phyloP scores from a whole-genome alignment of 148 eudicot species.

The Oxyria digyna region DNA sequence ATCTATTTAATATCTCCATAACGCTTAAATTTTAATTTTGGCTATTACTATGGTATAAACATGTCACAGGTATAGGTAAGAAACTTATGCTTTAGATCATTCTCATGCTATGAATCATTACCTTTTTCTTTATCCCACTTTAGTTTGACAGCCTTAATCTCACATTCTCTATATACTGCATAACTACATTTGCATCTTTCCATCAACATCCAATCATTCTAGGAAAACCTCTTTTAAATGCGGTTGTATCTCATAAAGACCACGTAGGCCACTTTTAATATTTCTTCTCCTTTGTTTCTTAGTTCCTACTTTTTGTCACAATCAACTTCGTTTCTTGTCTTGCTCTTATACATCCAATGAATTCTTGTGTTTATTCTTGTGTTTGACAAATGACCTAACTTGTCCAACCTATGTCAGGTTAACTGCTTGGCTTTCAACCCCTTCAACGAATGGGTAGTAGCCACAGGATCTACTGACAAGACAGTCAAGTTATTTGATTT shows the following conservation, averaged over 20 bases:
- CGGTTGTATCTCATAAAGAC: not conserved
- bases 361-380: not conserved
- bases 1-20: not conserved
- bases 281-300: not conserved
- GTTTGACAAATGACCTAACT: not conserved
- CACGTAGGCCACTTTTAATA: not conserved
- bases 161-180: not conserved
- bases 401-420: conserved; percentile 26
- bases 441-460: conserved; percentile 69
- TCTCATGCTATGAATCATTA: no score
- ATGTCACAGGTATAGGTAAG: not conserved
- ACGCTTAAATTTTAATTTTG: not conserved
- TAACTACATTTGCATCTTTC: not conserved
- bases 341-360: not conserved
- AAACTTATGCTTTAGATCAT: not conserved
- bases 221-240: not conserved
- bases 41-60: not conserved
- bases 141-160: not conserved
- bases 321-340: not conserved
- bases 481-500: conserved; percentile 59
- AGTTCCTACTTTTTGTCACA: not conserved
- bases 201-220: not conserved
- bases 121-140: not conserved
- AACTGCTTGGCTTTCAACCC: conserved; percentile 83
- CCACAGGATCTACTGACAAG: conserved; percentile 65